Evolutionary conservation across 768 basidiomycete genomes (phyloP).

Genomic region (Tulasnella sp.): DNA sequence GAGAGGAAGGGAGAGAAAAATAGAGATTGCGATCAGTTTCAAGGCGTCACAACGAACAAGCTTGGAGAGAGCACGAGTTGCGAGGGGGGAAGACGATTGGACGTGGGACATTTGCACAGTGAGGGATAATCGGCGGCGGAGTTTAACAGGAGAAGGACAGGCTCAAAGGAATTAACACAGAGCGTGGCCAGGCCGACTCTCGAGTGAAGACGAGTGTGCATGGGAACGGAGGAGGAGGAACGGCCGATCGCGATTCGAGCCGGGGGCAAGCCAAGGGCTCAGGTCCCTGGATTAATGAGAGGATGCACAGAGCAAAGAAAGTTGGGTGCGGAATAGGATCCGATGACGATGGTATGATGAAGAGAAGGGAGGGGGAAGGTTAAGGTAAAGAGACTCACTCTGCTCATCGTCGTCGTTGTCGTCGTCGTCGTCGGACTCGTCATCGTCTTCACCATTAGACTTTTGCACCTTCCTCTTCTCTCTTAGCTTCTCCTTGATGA

Average conservation of each 20-base stretch:
- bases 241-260: background rate
- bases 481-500: constrained; percentile 21
- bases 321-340: background rate
- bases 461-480: constrained; percentile 28
- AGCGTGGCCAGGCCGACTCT: background rate
- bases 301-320: background rate
- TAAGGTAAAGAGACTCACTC: constrained; percentile 21
- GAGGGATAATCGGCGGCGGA: constrained; percentile 17
- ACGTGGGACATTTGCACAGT: constrained; percentile 11
- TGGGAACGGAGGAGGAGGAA: background rate
- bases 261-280: background rate
- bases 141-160: constrained; percentile 10
- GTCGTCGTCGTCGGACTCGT: constrained; percentile 19
- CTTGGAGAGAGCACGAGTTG: background rate
- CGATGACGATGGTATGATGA: background rate
- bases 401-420: constrained; percentile 26
- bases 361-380: background rate
- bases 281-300: background rate
- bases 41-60: background rate
- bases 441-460: constrained; percentile 26
- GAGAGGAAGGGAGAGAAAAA: background rate
- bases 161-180: constrained; percentile 19
- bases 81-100: background rate
- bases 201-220: constrained; percentile 6
- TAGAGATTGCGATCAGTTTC: constrained; percentile 5